Percentiles rank a stretch among this genome's conserved stretches.
These are phyloP conservation scores for Colletotrichum chlorophyti DNA, from an alignment of 2,329 filamentous ascomycete species.

Conservation along the genomic window DNA sequence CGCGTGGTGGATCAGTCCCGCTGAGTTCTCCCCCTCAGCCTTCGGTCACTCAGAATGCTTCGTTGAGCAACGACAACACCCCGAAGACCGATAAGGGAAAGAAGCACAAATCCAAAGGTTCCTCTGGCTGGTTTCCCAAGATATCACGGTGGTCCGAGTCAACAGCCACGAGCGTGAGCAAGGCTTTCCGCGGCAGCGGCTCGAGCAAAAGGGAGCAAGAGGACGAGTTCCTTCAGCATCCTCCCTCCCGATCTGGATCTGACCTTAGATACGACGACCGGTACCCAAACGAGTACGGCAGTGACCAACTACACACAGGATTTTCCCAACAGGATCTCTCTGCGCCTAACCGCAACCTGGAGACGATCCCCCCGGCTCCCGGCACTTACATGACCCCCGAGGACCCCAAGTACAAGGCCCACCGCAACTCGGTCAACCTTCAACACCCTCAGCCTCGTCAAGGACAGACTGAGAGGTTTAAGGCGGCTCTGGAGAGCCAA, in stretches of 20 bases:
- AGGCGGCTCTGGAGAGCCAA: slow-evolving; percentile 75
- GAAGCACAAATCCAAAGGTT: slow-evolving; percentile 88
- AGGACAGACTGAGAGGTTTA: slow-evolving; percentile 76
- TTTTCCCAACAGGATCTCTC: slow-evolving; percentile 60
- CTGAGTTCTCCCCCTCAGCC: slow-evolving; percentile 66
- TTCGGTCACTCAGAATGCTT: slow-evolving; percentile 43
- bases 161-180: slow-evolving; percentile 85
- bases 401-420: slow-evolving; percentile 82
- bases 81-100: slow-evolving; percentile 77
- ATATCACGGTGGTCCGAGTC: slow-evolving; percentile 98
- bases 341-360: slow-evolving; percentile 29
- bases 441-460: slow-evolving; percentile 81
- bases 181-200: slow-evolving; percentile 74
- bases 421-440: slow-evolving; percentile 80
- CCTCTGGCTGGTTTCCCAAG: slow-evolving; percentile 83
- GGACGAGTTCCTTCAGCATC: slow-evolving; percentile 64
- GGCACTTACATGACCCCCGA: slow-evolving; percentile 63
- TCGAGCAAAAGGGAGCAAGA: slow-evolving; percentile 63
- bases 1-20: slow-evolving; percentile 60
- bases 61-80: slow-evolving; percentile 80
- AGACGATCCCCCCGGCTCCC: slow-evolving; percentile 43
- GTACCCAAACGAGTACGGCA: slow-evolving; percentile 61
- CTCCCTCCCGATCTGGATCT: slow-evolving; percentile 78
- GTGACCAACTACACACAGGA: slow-evolving; percentile 66
- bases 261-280: slow-evolving; percentile 73